Evolutionary conservation across 2,329 filamentous ascomycete species (phyloP), one percentile per base, ranked within the genome.

Genomic region (Scytalidium sp.): DNA sequence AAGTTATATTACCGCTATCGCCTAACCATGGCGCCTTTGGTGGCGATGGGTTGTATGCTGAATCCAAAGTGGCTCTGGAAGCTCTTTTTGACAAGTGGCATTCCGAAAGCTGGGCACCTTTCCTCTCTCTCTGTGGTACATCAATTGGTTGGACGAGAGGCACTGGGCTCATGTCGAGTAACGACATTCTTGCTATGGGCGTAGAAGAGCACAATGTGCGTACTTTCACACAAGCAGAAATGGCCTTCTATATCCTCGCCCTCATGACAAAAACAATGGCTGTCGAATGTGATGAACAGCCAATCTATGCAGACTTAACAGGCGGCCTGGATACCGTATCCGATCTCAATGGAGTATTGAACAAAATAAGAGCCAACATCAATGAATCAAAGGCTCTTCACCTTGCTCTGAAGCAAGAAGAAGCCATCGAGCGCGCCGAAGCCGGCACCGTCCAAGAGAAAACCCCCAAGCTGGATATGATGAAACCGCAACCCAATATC

Each of bases 71-170:
- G 49, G 92, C 86, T 39, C 80, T 97, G 8, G 93, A 97, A 78
- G 96, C 92, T 3, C 81, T 97, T 40, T 97, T 97, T 82, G 96
- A 95, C 75, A 83, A 92, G 56, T 97, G 92, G 92, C 87, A 94
- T 71, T 94, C 93, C 0, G 93, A 97, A 75, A 90, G 83, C 74
- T 97, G 93, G 93, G 85, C 83, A 59, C 90, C 91, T 74, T 97
- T 93, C 75, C 88, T 97, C 62, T 96, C 92, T 54, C 92, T 97
- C 61, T 97, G 93, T 62, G 93, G 93, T 75, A 92, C 92, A 55
- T 90, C 96, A 70, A 97, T 97, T 66, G 92, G 92, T 56, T 97
- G 92, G 92, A 97, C 93, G 59, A 91, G 93, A 73, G 92, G 91
- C 57, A 97, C 93, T 52, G 93, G 93, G 65, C 82, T 97, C 61